Evolutionary conservation across 2,329 filamentous ascomycete species (phyloP), one percentile per base, ranked within the genome.

Genomic region (Fusarium newnesense): DNA sequence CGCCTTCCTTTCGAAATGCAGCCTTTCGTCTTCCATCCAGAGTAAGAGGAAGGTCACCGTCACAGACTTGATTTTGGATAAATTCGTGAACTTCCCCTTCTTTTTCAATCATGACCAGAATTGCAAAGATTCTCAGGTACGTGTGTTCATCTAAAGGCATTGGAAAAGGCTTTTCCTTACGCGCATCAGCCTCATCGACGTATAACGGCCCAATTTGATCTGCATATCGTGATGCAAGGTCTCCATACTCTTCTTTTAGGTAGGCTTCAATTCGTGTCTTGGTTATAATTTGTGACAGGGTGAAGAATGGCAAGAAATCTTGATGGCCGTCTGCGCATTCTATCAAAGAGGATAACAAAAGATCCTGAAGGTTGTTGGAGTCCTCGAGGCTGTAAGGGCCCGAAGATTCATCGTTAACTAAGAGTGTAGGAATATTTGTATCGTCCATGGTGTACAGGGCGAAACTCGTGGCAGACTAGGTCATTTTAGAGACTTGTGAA

Each of bases 341-440:
- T 13, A 52, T 18, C 18, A 34, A 6, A 36, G 30, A 52, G 26
- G 4, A 12, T 16, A 21, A 19, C 8, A 50, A 36, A 3, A 15
- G 30, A 16, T 36, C n/a, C 11, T 15, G 21, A 16, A 52, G 47
- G n/a, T 36, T 18, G 1, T 5, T 2, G 16, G 30, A n/a, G 5
- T 18, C n/a, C 19, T 47, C 11, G 9, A 47, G 26, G 26, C 26
- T 30, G 19, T 30, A 28, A 34, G 1, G 3, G 18, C 8, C 30
- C 2, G 0, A 4, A 13, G 3, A 5, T 4, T 36, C 32, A 15
- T 52, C 16, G 16, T 6, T 9, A 2, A 15, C 15, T n/a, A 7
- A 21, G 21, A 18, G 16, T 7, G 11, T 18, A n/a, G 46, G 46
- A 12, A 32, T 32, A n/a, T 15, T 10, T n/a, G 28, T 12, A 9